These are phyloP conservation scores for Trypanosoma mega DNA, from an alignment of 208 protist genomes.

Conservation along the genomic window DNA sequence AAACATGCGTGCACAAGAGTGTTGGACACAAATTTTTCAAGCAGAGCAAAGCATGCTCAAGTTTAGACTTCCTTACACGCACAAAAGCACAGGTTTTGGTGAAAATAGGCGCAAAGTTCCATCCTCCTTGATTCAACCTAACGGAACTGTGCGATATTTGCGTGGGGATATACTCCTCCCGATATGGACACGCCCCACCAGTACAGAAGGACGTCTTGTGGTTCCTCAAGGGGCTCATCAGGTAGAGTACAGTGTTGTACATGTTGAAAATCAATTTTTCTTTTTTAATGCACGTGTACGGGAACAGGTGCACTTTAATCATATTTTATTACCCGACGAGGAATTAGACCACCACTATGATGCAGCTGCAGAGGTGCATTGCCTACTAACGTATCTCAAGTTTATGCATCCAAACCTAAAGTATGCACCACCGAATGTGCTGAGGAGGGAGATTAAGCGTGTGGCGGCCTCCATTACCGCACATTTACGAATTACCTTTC, in stretches of 20 bases:
- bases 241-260: conserved; percentile 69
- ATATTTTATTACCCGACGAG: conserved; percentile 52
- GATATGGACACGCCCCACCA: conserved; percentile 96
- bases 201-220: conserved; percentile 94
- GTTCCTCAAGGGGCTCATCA: conserved; percentile 67
- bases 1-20: conserved; percentile 92
- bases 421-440: conserved; percentile 25
- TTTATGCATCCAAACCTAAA: conserved; percentile 63
- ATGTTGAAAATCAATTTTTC: conserved; percentile 94
- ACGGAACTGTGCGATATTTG: conserved; percentile 87
- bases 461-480: conserved; percentile 64
- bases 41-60: conserved; percentile 93
- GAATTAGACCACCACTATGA: conserved; percentile 95
- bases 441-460: conserved; percentile 55
- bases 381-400: conserved; percentile 68
- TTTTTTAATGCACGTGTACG: conserved; percentile 94
- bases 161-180: conserved; percentile 89
- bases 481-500: conserved; percentile 67
- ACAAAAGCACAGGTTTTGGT: conserved; percentile 50
- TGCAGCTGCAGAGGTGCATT: conserved; percentile 88
- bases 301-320: conserved; percentile 91
- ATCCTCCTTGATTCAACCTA: conserved; percentile 51
- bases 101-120: conserved; percentile 35
- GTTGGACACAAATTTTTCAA: conserved; percentile 91
- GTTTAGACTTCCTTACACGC: conserved; percentile 94